Conservation (phyloP, 1,284 basidiomycete genomes). For the Boletus subluridellus region DNA sequence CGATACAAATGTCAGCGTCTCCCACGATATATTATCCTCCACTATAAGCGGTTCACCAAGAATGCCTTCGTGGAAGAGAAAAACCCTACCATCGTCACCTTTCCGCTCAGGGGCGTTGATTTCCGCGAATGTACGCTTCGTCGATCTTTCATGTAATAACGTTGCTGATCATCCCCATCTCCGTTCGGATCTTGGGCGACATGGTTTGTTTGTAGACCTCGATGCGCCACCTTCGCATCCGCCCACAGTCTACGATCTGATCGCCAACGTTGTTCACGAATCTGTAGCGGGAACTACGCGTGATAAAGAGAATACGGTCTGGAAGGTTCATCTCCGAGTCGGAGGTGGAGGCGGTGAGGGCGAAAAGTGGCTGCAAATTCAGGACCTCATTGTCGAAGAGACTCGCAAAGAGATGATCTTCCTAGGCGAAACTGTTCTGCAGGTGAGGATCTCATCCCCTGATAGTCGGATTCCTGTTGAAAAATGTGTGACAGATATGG, state of each 20-base stretch:
- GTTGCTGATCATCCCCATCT: constrained; percentile 19
- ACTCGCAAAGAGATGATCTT: constrained; percentile 97
- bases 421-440: constrained; percentile 91
- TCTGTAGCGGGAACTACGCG: constrained; percentile 91
- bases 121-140: constrained; percentile 76
- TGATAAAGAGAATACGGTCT: constrained; percentile 82
- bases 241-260: constrained; percentile 83
- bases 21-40: constrained; percentile 90
- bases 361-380: constrained; percentile 96
- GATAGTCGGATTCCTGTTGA: constrained; percentile 7
- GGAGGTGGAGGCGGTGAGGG: constrained; percentile 72
- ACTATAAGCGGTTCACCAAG: constrained; percentile 98
- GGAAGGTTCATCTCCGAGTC: constrained; percentile 89
- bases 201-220: constrained; percentile 55
- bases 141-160: constrained; percentile 28
- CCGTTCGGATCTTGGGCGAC: constrained; percentile 15
- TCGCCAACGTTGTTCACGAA: constrained; percentile 94
- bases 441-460: constrained; percentile 49
- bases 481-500: constrained; percentile 55
- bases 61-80: constrained; percentile 98
- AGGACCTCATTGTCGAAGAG: constrained; percentile 95
- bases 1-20: constrained; percentile 86
- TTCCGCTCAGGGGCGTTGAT: constrained; percentile 89
- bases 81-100: constrained; percentile 98
- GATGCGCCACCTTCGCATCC: constrained; percentile 58